Conservation (phyloP, 1,284 basidiomycete species). For the Cryptococcus sp. region DNA sequence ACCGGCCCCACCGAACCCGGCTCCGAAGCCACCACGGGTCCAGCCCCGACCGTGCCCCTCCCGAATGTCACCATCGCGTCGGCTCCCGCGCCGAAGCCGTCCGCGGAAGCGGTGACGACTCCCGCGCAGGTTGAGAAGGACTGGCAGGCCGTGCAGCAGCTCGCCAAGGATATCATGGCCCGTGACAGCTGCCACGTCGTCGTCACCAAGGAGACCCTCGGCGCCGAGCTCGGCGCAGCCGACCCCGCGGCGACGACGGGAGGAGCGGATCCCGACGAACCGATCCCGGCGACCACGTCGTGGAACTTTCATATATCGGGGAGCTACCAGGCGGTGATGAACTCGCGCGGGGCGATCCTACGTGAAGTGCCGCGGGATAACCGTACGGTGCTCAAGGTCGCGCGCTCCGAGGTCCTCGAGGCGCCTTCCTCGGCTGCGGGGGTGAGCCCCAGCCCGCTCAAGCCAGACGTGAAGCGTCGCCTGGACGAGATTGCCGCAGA, state of each 20-base stretch:
- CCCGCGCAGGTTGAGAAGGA: conserved; percentile 37
- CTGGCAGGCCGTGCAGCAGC: conserved; percentile 71
- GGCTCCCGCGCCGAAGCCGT: conserved; percentile 10
- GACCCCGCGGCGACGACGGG: neutral
- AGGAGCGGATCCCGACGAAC: conserved; percentile 1
- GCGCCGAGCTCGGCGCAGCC: conserved; percentile 8
- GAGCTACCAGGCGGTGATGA: conserved; percentile 87
- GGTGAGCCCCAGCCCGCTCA: conserved; percentile 64
- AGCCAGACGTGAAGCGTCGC: conserved; percentile 77
- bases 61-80: conserved; percentile 24
- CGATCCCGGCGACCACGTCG: conserved; percentile 19
- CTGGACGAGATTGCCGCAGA: conserved; percentile 89
- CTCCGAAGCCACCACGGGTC: conserved; percentile 9
- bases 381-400: conserved; percentile 79
- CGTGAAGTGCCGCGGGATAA: conserved; percentile 86
- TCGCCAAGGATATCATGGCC: conserved; percentile 72
- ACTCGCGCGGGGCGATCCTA: conserved; percentile 79
- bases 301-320: conserved; percentile 92
- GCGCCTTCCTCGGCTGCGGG: conserved; percentile 55
- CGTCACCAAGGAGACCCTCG: conserved; percentile 59
- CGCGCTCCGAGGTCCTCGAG: conserved; percentile 88
- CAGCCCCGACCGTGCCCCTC: conserved; percentile 15
- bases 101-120: conserved; percentile 16
- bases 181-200: conserved; percentile 77
- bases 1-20: neutral